These are phyloP conservation scores for Astrothelium subdiscretum DNA, from an alignment of 495 filamentous ascomycete genomes.

Conservation along the genomic window DNA sequence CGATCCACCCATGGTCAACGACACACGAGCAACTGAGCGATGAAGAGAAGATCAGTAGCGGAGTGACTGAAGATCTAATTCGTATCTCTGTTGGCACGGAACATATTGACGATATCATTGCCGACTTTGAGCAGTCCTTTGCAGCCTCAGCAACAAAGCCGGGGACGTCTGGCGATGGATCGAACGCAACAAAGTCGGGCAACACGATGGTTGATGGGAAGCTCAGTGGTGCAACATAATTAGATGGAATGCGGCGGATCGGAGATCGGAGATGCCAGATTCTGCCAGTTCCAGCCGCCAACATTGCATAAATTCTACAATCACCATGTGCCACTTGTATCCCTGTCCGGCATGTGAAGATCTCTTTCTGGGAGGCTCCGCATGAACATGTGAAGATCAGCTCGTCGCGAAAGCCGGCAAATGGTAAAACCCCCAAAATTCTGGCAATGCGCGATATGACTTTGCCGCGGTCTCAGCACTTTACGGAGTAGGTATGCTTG, in stretches of 20 bases:
- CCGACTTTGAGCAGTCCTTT: conserved; percentile 91
- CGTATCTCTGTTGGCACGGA: conserved; percentile 95
- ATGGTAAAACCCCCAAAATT: too few species aligned
- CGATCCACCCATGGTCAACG: conserved; percentile 93
- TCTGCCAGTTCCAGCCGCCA: background rate
- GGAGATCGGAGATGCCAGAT: background rate
- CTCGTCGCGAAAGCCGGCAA: too few species aligned
- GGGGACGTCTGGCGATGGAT: conserved; percentile 28
- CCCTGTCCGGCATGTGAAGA: background rate
- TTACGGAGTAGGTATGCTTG: too few species aligned
- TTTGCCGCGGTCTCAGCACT: too few species aligned
- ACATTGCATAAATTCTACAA: background rate
- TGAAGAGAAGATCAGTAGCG: conserved; percentile 67
- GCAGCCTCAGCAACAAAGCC: conserved; percentile 36
- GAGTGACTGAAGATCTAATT: conserved; percentile 86
- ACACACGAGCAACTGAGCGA: conserved; percentile 91
- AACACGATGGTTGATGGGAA: conserved; percentile 24
- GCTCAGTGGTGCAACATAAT: conserved; percentile 11
- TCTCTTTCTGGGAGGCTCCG: background rate
- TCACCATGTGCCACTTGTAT: background rate
- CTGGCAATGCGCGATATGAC: too few species aligned
- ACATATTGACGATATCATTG: conserved; percentile 97
- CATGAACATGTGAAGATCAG: too few species aligned
- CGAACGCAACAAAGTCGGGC: conserved; percentile 29
- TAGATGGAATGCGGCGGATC: too few species aligned